Evolutionary conservation across 2,329 filamentous ascomycete genomes (phyloP), one percentile per base, ranked within the genome.

Genomic region (Malbranchea cinnamomea): DNA sequence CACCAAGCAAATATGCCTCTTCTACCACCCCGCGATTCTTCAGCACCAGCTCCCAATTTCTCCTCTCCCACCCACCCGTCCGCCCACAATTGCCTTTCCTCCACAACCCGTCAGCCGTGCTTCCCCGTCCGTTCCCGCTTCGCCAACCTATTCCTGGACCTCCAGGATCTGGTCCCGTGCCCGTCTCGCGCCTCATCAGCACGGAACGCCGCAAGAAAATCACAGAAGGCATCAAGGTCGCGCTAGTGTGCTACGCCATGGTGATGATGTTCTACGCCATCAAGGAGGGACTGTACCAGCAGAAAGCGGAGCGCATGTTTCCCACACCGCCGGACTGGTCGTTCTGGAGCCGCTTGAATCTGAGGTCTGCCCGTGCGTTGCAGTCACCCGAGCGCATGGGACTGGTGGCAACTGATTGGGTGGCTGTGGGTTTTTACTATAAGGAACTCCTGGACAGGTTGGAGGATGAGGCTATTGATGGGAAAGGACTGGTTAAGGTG

Each of bases 271-370:
- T 73, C 23, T 59, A 70, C 22, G 58, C 78, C 6, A 68, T 74
- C 22, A 66, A 67, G 40, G 70, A 74, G 38, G 75, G 75, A 10
- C 49, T 83, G 20, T 65, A 78, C 46, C 76, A 85, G 45, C 82
- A 92, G 53, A 60, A 66, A 36, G 62, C 81, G 25, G 84, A 94
- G 56, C 67, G 76, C 27, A 62, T 68, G 30, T 81, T 76, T 49
- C 84, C 84, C 0, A 85, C 82, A 1, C 85, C 87, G 1, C 67
- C 70, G 15, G 85, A 92, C 50, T 94, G 85, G 83, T 61, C 61
- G 0, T 78, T 74, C 52, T 56, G 71, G 39, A 81, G 78, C 26
- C 65, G 83, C 14, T 70, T 78, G 54, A 62, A 66, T 22, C 65
- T 80, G 37, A 68, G 82, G 23, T 67, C 69, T 29, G 78, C 78